Percentiles rank a stretch among this genome's conserved stretches.
These are phyloP conservation scores for Boletus patriciae DNA, from an alignment of 768 basidiomycete genomes.

Conservation along the genomic window DNA sequence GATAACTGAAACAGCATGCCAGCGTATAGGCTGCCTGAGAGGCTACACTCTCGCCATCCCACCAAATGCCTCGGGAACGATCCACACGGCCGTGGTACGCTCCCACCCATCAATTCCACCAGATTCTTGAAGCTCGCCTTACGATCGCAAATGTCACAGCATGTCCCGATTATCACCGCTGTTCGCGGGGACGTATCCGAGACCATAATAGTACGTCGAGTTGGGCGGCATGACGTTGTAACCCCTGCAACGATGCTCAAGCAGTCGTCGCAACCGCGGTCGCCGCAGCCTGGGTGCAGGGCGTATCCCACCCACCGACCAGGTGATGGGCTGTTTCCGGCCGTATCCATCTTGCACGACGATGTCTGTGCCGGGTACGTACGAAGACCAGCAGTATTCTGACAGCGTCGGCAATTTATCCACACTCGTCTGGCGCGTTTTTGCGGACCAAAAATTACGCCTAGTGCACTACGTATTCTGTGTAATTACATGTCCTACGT, in stretches of 20 bases:
- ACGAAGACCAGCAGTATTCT: slow-evolving; percentile 58
- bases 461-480: no score
- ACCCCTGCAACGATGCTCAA: slow-evolving; percentile 42
- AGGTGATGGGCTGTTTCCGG: slow-evolving; percentile 63
- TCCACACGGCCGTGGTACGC: slow-evolving; percentile 69
- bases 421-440: no score
- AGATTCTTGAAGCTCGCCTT: slow-evolving; percentile 66
- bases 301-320: slow-evolving; percentile 61
- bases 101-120: slow-evolving; percentile 63
- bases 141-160: slow-evolving; percentile 66
- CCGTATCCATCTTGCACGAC: slow-evolving; percentile 61
- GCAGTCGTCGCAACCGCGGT: slow-evolving; percentile 72
- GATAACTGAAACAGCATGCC: no score
- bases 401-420: no score
- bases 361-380: slow-evolving; percentile 65
- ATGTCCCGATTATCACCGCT: slow-evolving; percentile 38
- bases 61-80: no score
- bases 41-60: no score
- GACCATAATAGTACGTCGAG: slow-evolving; percentile 16
- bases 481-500: no score
- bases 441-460: no score
- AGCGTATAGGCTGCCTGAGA: no score
- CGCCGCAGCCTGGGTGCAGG: slow-evolving; percentile 67
- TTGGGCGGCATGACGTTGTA: slow-evolving; percentile 28
- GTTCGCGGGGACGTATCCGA: slow-evolving; percentile 24